These are phyloP conservation scores for Cryptococcus sp. DNA, from an alignment of 1,284 basidiomycete genomes.

Conservation along the genomic window DNA sequence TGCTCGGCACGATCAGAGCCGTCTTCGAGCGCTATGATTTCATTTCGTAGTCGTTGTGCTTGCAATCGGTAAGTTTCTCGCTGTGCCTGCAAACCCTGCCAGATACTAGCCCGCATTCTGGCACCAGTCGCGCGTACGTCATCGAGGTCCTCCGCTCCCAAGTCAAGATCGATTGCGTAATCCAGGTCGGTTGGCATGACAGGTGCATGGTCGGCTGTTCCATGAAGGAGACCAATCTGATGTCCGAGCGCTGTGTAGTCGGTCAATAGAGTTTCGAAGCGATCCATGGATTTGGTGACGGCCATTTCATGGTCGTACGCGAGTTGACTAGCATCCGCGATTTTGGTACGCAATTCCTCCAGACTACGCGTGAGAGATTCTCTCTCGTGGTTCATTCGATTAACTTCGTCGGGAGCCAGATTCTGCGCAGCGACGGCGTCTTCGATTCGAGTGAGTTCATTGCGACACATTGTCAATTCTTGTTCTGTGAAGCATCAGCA, in stretches of 20 bases:
- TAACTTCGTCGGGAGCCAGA: slow-evolving; percentile 78
- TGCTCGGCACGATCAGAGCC: slow-evolving; percentile 67
- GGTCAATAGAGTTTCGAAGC: slow-evolving; percentile 75
- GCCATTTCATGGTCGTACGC: slow-evolving; percentile 75
- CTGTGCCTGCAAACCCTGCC: slow-evolving; percentile 68
- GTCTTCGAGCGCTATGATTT: slow-evolving; percentile 73
- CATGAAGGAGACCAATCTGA: slow-evolving; percentile 67
- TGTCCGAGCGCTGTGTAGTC: slow-evolving; percentile 71
- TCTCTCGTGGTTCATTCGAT: slow-evolving; percentile 81
- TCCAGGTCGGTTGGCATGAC: slow-evolving; percentile 64
- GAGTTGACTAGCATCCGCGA: slow-evolving; percentile 67
- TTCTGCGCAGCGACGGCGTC: slow-evolving; percentile 77
- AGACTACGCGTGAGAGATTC: slow-evolving; percentile 68
- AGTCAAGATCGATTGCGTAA: slow-evolving; percentile 72
- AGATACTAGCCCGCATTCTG: slow-evolving; percentile 67
- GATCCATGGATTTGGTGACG: slow-evolving; percentile 71
- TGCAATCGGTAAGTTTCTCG: slow-evolving; percentile 69
- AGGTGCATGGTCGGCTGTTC: slow-evolving; percentile 13
- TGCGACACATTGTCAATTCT: slow-evolving; percentile 51
- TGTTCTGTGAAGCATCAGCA: slow-evolving; percentile 57
- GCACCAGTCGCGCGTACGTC: slow-evolving; percentile 64
- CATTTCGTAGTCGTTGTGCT: slow-evolving; percentile 68
- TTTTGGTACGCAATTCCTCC: slow-evolving; percentile 72
- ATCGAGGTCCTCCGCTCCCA: slow-evolving; percentile 66
- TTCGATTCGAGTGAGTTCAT: slow-evolving; percentile 65